Conservation (phyloP, 306 rosid species). For the Prunus mume region DNA sequence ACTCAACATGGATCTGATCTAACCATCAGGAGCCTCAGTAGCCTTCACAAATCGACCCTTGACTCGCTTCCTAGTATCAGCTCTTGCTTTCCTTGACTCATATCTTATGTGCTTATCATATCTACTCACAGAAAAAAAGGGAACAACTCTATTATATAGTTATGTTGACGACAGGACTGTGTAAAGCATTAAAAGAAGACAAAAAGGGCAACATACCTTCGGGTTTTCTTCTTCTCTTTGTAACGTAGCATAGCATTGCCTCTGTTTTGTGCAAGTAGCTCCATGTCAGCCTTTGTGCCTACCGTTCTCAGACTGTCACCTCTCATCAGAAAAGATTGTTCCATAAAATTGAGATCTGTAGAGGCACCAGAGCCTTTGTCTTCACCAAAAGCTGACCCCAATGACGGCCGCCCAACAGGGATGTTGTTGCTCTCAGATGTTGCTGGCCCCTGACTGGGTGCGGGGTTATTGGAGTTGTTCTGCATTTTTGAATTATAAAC, state of each 20-base stretch:
- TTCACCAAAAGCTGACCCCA: conserved; percentile 27
- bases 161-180: neutral
- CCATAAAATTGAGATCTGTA: conserved; percentile 26
- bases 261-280: conserved; percentile 56
- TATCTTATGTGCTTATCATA: conserved; percentile 69
- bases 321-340: conserved; percentile 33
- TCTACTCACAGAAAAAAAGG: conserved; percentile 22
- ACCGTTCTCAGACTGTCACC: conserved; percentile 34
- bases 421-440: conserved; percentile 57
- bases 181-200: neutral
- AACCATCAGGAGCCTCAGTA: conserved; percentile 31
- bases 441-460: conserved; percentile 47
- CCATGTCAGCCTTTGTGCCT: conserved; percentile 40
- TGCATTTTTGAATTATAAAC: conserved; percentile 25
- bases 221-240: conserved; percentile 67
- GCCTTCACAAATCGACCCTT: conserved; percentile 75
- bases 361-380: conserved; percentile 20
- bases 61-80: conserved; percentile 67
- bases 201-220: conserved; percentile 38
- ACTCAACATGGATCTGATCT: neutral
- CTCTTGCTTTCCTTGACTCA: conserved; percentile 71
- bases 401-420: conserved; percentile 30
- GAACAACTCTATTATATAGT: neutral
- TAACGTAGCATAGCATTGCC: conserved; percentile 76
- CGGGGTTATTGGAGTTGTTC: conserved; percentile 34